Evolutionary conservation across 768 basidiomycete genomes (phyloP).

Genomic region (Xerocomellus amylosporus): DNA sequence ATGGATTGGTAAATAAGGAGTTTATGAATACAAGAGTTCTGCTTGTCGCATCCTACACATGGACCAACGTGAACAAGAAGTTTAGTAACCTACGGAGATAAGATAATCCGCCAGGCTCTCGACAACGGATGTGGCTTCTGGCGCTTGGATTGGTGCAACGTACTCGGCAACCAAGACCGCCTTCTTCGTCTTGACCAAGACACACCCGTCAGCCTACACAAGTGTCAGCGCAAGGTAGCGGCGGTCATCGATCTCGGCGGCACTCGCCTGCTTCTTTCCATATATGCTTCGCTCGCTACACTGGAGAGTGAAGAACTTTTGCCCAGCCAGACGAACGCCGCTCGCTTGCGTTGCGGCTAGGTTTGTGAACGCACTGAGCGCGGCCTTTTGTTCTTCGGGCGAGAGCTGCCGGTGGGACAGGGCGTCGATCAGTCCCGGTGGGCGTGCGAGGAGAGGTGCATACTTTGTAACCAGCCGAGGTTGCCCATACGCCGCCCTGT

Average conservation of each 20-base stretch:
- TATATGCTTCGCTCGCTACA: slow-evolving; percentile 56
- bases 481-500: slow-evolving; percentile 31
- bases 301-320: slow-evolving; percentile 72
- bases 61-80: not conserved
- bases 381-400: slow-evolving; percentile 24
- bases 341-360: slow-evolving; percentile 41
- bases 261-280: slow-evolving; percentile 72
- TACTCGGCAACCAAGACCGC: slow-evolving; percentile 86
- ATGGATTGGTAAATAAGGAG: not conserved
- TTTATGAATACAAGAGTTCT: slow-evolving; percentile 11
- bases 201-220: slow-evolving; percentile 64
- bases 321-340: slow-evolving; percentile 62
- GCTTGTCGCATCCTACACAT: slow-evolving; percentile 8
- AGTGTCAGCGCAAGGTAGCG: not conserved
- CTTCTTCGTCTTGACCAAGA: slow-evolving; percentile 77
- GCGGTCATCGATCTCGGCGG: not conserved
- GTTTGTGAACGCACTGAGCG: slow-evolving; percentile 42
- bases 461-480: slow-evolving; percentile 21
- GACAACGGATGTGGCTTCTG: slow-evolving; percentile 64
- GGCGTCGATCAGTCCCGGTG: not conserved
- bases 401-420: slow-evolving; percentile 18
- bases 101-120: slow-evolving; percentile 79
- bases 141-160: slow-evolving; percentile 55
- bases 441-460: not conserved
- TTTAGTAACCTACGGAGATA: slow-evolving; percentile 53